These are phyloP conservation scores for Parastagonospora nodorum DNA, from an alignment of 2,329 filamentous ascomycete species.

Conservation along the genomic window DNA sequence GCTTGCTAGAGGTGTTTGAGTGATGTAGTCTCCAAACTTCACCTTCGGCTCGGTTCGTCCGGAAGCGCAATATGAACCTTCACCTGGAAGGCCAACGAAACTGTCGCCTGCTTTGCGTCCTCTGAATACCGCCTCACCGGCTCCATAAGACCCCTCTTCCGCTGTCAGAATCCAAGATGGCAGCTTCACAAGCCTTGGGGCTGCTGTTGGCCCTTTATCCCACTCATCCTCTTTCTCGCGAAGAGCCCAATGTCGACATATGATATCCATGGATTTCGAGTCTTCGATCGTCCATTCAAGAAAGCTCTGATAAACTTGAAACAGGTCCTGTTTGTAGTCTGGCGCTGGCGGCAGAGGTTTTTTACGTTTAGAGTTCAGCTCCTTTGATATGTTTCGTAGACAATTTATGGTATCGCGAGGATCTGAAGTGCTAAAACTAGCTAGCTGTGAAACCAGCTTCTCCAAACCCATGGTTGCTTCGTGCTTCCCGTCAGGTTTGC, in stretches of 20 bases:
- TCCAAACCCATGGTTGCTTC: slow-evolving; percentile 17
- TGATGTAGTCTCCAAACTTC: neutral
- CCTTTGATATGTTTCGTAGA: slow-evolving; percentile 19
- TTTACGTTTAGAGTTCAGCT: too few species aligned
- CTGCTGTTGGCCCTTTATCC: neutral
- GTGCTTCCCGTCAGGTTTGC: neutral
- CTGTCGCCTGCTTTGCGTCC: slow-evolving; percentile 9
- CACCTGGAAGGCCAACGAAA: slow-evolving; percentile 11
- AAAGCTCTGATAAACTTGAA: slow-evolving; percentile 12
- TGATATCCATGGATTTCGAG: slow-evolving; percentile 8
- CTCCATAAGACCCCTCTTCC: neutral
- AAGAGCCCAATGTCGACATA: slow-evolving; percentile 15
- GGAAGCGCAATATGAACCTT: slow-evolving; percentile 5
- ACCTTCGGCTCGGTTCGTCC: too few species aligned
- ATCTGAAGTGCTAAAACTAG: slow-evolving; percentile 23
- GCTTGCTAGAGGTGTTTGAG: neutral
- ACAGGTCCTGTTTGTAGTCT: slow-evolving; percentile 8
- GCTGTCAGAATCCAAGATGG: slow-evolving; percentile 11
- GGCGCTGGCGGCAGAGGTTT: slow-evolving; percentile 4
- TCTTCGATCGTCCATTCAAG: slow-evolving; percentile 7
- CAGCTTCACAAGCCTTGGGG: neutral
- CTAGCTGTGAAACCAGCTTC: slow-evolving; percentile 17
- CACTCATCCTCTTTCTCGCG: neutral
- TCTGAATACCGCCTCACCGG: neutral
- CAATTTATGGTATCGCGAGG: slow-evolving; percentile 29